Evolutionary conservation across 2,329 filamentous ascomycete genomes (phyloP).

Genomic region (Pestalotiopsis sp.): DNA sequence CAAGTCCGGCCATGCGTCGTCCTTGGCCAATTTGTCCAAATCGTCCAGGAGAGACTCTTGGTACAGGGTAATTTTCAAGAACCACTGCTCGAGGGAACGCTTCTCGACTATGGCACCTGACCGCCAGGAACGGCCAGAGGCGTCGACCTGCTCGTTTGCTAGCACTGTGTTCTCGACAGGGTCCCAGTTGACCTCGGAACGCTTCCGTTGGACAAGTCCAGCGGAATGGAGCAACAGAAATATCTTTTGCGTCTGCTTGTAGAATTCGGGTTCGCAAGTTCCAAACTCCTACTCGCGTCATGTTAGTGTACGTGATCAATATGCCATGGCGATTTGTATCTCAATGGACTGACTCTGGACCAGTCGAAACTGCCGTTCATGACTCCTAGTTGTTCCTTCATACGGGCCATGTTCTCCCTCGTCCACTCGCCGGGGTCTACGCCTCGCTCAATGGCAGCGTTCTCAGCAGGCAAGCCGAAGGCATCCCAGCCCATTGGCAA

Average conservation of each 20-base stretch:
- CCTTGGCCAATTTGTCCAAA: conserved; percentile 64
- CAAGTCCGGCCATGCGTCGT: conserved; percentile 77
- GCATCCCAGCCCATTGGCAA: conserved; percentile 96
- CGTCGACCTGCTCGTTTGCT: conserved; percentile 92
- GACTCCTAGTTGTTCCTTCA: conserved; percentile 78
- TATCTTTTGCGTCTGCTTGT: conserved; percentile 85
- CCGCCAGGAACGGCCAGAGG: conserved; percentile 83
- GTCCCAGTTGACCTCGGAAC: conserved; percentile 88
- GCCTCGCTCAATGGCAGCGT: conserved; percentile 83
- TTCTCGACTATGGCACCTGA: conserved; percentile 85
- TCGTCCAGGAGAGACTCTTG: conserved; percentile 73
- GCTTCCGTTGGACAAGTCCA: conserved; percentile 79
- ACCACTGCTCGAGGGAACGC: conserved; percentile 83
- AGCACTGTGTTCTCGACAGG: conserved; percentile 87
- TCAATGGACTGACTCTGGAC: conserved; percentile 64
- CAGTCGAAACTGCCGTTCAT: conserved; percentile 88
- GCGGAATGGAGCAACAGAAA: conserved; percentile 77
- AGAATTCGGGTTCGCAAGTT: conserved; percentile 84
- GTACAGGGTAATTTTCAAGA: conserved; percentile 81
- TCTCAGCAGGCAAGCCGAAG: conserved; percentile 88
- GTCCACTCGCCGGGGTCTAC: conserved; percentile 82
- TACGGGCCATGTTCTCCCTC: conserved; percentile 74
- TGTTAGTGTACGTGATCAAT: conserved; percentile 3
- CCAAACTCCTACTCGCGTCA: conserved; percentile 68
- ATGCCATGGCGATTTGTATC: background rate